Base-by-base conservation (phyloP, 495 filamentous ascomycete genomes). In the Hypomontagnella monticulosa region DNA sequence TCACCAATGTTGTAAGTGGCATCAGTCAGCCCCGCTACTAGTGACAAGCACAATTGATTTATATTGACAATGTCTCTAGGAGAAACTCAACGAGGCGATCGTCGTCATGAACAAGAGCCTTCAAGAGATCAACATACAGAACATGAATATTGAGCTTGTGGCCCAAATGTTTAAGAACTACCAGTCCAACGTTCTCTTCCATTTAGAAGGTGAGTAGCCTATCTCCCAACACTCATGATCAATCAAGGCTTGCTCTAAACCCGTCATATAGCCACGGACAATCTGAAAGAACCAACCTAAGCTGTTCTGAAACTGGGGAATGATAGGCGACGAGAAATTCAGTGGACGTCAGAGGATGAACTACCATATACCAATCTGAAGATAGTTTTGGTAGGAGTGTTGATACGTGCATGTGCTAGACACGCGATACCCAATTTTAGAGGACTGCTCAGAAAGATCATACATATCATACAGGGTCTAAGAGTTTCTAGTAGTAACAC, bases 161-260 rank as follows among this genome's bases (percentile, higher is more conserved):
- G 93, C 95, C 6, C 95, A 98, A 76, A 99, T 99, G 95, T 99
- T 98, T 82, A 97, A 97, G 83, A 99, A 98, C 78, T 99, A 99
- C 75, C 93, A 97, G 76, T 96, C 92, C 3, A 99, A 97, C 71
- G 95, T 99, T 11, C 81, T 97, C 1, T 99, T 99, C 73, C 95
- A 99, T 71, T 82, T 99, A 23, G 96, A 98, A 87, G 95, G 95
- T 96, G 82, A 54, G 78, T 56, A 10, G 8, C 23, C 19, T 19
- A 50, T 2, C 12, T 4, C 8, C 49, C n/a, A 11, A 2, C 6
- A 30, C 27, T 49, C 15, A 54, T 4, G 12, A 1, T 5, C 16
- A 46, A 44, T 19, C 8, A 46, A 5, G 14, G 16, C 15, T 20
- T 15, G 20, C 40, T 40, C 49, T 56, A 55, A 68, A 40, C 42